Evolutionary conservation across 2,329 filamentous ascomycete species (phyloP), one percentile per base, ranked within the genome.

Genomic region (Cryphonectria japonica): DNA sequence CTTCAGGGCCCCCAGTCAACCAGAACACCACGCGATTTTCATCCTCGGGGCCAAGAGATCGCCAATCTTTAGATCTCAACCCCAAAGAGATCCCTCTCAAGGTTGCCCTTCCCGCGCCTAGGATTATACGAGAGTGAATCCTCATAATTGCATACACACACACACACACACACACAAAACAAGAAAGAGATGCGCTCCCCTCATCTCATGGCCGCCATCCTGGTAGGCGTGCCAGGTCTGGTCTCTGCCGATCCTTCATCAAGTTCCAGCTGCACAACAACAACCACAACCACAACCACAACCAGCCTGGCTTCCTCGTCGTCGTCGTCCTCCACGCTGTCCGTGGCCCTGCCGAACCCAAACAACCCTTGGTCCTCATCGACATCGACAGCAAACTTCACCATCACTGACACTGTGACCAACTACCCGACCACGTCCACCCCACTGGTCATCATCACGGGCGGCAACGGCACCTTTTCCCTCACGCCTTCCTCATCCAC

Each of bases 171-270:
- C 6, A 16, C 13, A 43, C 39, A 13, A 41, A 14, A 41, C 2
- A 43, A 14, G 4, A 50, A 19, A 52, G 9, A 60, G 62, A 72
- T 72, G 71, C 71, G 69, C 57, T 46, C 66, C 37, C 59, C 62
- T 26, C 54, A 68, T 57, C 59, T 72, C 61, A 52, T 71, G 37
- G 66, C 66, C 71, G 62, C 34, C 66, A n/a, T 39, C 41, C 37
- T 60, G 66, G 46, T 34, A 4, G 50, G 71, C 54, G 71, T 69
- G 19, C 59, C 69, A 7, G 63, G 52, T 37, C 37, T 68, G 34
- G 69, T 50, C 57, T 65, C 64, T 16, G 69, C 69, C 22, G 64
- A 71, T 46, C 26, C 50, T 7, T 50, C 46, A 11, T 37, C 41
- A 5, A 41, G 29, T 14, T n/a, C 41, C 29, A 50, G 37, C 62